Percentiles rank a stretch among this genome's conserved stretches.
Evolutionary conservation across 2,329 filamentous ascomycete species (phyloP).

Genomic region (Apiospora rasikravindrae): DNA sequence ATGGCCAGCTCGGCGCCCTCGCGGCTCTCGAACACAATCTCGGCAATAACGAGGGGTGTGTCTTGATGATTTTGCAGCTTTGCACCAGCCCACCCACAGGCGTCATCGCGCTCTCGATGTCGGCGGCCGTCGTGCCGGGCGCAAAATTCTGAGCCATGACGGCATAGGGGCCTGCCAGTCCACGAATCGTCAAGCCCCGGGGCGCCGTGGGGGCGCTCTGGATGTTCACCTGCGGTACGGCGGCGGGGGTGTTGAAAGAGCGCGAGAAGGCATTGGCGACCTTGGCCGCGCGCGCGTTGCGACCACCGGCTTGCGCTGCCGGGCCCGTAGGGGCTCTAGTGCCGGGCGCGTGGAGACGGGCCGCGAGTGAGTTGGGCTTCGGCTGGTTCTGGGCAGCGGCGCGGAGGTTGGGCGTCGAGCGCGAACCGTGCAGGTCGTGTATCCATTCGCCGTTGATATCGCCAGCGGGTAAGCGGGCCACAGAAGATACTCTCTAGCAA

Average conservation of each 20-base stretch:
- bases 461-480: slow-evolving; percentile 47
- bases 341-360: slow-evolving; percentile 51
- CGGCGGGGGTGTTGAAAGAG: slow-evolving; percentile 30
- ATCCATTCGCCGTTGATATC: slow-evolving; percentile 73
- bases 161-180: slow-evolving; percentile 73
- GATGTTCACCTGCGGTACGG: slow-evolving; percentile 32
- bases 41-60: slow-evolving; percentile 73
- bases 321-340: slow-evolving; percentile 34
- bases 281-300: slow-evolving; percentile 44
- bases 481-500: slow-evolving; percentile 39
- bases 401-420: slow-evolving; percentile 48
- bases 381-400: slow-evolving; percentile 44
- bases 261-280: slow-evolving; percentile 52
- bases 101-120: slow-evolving; percentile 83
- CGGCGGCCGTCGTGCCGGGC: slow-evolving; percentile 78
- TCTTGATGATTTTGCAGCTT: slow-evolving; percentile 71
- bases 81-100: slow-evolving; percentile 72
- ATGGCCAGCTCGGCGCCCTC: slow-evolving; percentile 78
- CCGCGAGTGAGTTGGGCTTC: slow-evolving; percentile 48
- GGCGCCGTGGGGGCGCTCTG: slow-evolving; percentile 40
- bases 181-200: slow-evolving; percentile 69
- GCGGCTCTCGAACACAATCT: slow-evolving; percentile 75
- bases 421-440: slow-evolving; percentile 67
- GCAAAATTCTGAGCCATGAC: slow-evolving; percentile 84
- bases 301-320: slow-evolving; percentile 34